phyloP scores from a whole-genome alignment of 495 filamentous ascomycete species.

The Thozetella sp. region DNA sequence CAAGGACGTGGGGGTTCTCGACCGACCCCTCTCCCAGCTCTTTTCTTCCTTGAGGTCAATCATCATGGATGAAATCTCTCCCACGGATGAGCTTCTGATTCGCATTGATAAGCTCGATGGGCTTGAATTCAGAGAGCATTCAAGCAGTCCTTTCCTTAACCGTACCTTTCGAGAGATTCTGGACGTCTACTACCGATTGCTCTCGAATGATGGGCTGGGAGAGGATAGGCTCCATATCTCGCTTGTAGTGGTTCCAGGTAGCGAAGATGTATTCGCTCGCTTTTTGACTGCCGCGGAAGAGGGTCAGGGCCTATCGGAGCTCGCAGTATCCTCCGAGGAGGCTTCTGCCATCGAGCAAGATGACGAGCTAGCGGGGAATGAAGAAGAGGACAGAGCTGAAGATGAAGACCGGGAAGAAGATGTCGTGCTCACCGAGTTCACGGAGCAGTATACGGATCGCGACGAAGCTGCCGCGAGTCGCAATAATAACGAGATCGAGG shows the following conservation, averaged over 20 bases:
- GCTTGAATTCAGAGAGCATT: conserved; percentile 66
- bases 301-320: background rate
- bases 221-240: conserved; percentile 27
- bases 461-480: conserved; percentile 17
- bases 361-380: conserved; percentile 1
- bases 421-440: conserved; percentile 3
- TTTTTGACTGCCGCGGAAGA: background rate
- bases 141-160: conserved; percentile 20
- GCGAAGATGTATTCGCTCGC: background rate
- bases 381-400: background rate
- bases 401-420: conserved; percentile 45
- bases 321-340: conserved; percentile 3
- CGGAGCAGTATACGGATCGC: conserved; percentile 20
- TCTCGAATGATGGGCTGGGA: conserved; percentile 17
- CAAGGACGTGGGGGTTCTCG: conserved; percentile 62
- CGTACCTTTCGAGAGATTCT: conserved; percentile 49
- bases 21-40: conserved; percentile 58
- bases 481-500: conserved; percentile 10
- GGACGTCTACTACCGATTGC: conserved; percentile 14
- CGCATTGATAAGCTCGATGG: conserved; percentile 63
- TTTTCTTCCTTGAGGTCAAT: conserved; percentile 66
- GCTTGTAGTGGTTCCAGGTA: background rate
- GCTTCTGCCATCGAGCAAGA: conserved; percentile 16
- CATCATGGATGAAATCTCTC: conserved; percentile 64
- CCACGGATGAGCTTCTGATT: conserved; percentile 71